These are phyloP conservation scores for Cystofilobasidium macerans DNA, from an alignment of 768 basidiomycete species.

Conservation along the genomic window DNA sequence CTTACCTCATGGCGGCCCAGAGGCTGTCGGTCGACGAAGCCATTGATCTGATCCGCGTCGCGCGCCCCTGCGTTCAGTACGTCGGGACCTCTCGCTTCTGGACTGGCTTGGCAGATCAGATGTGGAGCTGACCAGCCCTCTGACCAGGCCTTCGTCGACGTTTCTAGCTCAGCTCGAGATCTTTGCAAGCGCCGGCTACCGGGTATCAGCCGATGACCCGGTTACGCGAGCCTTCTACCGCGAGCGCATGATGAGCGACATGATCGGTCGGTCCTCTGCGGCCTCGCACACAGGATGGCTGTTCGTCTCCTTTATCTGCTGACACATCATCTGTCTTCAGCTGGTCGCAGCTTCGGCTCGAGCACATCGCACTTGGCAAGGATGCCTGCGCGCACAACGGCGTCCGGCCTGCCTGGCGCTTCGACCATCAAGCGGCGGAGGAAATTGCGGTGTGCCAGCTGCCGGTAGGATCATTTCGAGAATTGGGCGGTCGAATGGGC, in stretches of 20 bases:
- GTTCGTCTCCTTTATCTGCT: no score
- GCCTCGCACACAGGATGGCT: no score
- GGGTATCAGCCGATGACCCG: conserved; percentile 56
- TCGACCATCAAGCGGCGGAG: conserved; percentile 1
- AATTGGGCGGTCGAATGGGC: no score
- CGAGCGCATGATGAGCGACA: conserved; percentile 58
- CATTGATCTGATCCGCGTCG: conserved; percentile 54
- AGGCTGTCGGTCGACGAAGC: conserved; percentile 52
- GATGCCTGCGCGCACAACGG: conserved; percentile 31
- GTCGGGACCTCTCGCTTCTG: conserved; percentile 14
- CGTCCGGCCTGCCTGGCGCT: conserved; percentile 37
- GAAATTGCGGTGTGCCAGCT: conserved; percentile 17
- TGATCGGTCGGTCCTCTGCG: conserved; percentile 67
- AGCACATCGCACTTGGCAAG: conserved; percentile 30
- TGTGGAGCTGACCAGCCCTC: no score
- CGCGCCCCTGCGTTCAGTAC: conserved; percentile 63
- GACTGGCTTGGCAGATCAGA: background rate
- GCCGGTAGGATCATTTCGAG: conserved; percentile 10
- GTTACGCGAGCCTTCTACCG: conserved; percentile 71
- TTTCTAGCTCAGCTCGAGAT: conserved; percentile 71
- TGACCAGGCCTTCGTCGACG: conserved; percentile 65
- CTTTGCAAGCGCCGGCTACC: conserved; percentile 61
- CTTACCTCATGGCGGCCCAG: conserved; percentile 72
- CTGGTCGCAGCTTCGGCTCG: conserved; percentile 50
- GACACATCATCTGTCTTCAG: conserved; percentile 30